phyloP scores from a whole-genome alignment of 192 early-diverging fungal species.

The Coemansia sp. region DNA sequence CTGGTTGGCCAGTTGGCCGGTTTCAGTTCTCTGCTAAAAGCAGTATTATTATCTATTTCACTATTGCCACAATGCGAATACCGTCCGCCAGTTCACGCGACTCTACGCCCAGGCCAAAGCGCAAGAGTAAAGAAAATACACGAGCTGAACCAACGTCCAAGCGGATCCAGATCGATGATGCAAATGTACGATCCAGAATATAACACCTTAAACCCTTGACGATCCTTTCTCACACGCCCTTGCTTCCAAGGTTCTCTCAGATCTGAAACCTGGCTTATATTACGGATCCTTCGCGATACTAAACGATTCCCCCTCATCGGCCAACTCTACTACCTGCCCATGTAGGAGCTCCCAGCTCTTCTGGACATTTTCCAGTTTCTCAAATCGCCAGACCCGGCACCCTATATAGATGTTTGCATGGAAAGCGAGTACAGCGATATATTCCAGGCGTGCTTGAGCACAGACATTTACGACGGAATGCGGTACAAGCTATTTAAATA shows the following conservation, averaged over 20 bases:
- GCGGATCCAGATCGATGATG: not conserved
- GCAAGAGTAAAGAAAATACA: not conserved
- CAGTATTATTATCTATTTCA: not conserved
- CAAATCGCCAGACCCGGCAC: slow-evolving; percentile 38
- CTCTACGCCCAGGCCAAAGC: not conserved
- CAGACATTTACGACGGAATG: slow-evolving; percentile 35
- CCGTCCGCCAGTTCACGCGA: not conserved
- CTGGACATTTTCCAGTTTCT: slow-evolving; percentile 48
- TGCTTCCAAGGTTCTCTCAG: not conserved
- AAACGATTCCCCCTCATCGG: not conserved
- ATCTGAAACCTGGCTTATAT: not conserved
- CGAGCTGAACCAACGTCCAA: not conserved
- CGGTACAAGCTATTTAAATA: slow-evolving; percentile 58
- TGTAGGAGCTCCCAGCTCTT: slow-evolving; percentile 31
- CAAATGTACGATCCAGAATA: slow-evolving; percentile 1
- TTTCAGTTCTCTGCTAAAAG: not conserved
- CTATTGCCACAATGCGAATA: slow-evolving; percentile 1
- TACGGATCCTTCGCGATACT: not conserved
- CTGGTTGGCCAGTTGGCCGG: not conserved
- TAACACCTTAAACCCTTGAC: not conserved
- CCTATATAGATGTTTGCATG: slow-evolving; percentile 26
- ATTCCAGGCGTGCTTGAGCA: slow-evolving; percentile 29
- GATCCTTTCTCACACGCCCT: not conserved
- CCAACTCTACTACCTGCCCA: not conserved
- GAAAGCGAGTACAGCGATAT: slow-evolving; percentile 39